Conservation (phyloP, 2,329 filamentous ascomycete genomes). For the Periconia sp. region DNA sequence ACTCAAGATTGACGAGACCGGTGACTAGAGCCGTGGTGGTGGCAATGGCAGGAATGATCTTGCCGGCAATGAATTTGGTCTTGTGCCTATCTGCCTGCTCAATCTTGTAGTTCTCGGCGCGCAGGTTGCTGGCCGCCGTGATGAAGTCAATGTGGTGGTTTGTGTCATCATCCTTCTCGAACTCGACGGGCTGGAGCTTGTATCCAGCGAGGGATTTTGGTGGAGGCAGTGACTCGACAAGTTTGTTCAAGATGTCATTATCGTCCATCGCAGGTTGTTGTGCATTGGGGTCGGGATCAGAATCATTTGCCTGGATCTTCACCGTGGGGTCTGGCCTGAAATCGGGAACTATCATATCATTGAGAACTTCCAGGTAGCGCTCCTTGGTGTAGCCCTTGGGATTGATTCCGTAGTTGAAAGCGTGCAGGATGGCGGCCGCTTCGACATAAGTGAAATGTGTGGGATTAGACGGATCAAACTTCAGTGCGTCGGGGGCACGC, state of each 20-base stretch:
- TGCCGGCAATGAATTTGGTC: conserved; percentile 99
- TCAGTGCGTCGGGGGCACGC: conserved; percentile 89
- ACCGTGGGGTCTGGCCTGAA: conserved; percentile 89
- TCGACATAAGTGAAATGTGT: conserved; percentile 90
- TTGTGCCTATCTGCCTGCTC: conserved; percentile 90
- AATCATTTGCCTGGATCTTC: conserved; percentile 96
- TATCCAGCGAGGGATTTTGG: conserved; percentile 84
- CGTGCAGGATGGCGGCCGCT: conserved; percentile 88
- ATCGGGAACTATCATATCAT: conserved; percentile 94
- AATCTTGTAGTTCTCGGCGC: conserved; percentile 98
- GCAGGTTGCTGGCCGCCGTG: conserved; percentile 92
- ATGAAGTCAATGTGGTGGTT: conserved; percentile 99
- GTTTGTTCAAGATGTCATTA: conserved; percentile 73
- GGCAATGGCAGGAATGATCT: conserved; percentile 98
- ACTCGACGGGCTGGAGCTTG: conserved; percentile 90
- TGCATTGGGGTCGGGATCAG: conserved; percentile 90
- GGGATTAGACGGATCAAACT: conserved; percentile 82
- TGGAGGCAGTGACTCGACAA: conserved; percentile 75
- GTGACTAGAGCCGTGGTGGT: conserved; percentile 97
- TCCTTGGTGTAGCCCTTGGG: conserved; percentile 73
- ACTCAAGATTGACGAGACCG: conserved; percentile 86
- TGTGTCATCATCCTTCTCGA: conserved; percentile 97
- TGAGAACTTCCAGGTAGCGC: conserved; percentile 79
- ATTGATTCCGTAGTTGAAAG: conserved; percentile 97
- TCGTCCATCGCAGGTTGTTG: conserved; percentile 69